Evolutionary conservation across 208 protist species (phyloP), one percentile per base, ranked within the genome.

Genomic region (Leishmania tarentolae): DNA sequence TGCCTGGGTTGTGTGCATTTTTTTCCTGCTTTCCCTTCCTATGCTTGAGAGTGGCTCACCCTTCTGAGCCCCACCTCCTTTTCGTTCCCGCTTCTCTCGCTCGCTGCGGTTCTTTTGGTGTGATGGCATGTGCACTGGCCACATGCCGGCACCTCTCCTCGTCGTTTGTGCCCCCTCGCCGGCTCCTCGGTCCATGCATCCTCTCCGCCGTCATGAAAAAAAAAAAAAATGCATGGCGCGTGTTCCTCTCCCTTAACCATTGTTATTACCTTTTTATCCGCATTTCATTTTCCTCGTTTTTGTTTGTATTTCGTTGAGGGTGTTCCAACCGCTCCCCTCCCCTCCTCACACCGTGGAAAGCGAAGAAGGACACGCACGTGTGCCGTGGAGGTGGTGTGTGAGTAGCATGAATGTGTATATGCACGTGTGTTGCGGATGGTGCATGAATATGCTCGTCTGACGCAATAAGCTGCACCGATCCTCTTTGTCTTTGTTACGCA

Each of bases 181-280:
- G 11, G n/a, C 31, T 11, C 35, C 5, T 28, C 65, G 44, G 19
- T 56, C 13, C 31, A 19, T 4, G 69, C 17, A 76, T 40, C 15
- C n/a, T 37, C 61, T 71, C n/a, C n/a, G n/a, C n/a, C n/a, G n/a
- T n/a, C n/a, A n/a, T n/a, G n/a, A n/a, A n/a, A n/a, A n/a, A n/a
- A n/a, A n/a, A n/a, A n/a, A n/a, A n/a, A n/a, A n/a, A n/a, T 78
- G 13, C 72, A 53, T 35, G 86, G 59, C 72, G 92, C 68, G 63
- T 89, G 24, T 73, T 73, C 47, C 37, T 56, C 28, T 72, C 73
- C n/a, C 70, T 85, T 46, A 84, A 89, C 53, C n/a, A 90, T 78
- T 75, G 80, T n/a, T 76, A 91, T 13, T 83, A 87, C 42, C 42
- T 40, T 74, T 65, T 42, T 74, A 3, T 56, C 47, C 11, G 15